A percentile compares a stretch with the other conserved stretches of the same genome.
These are phyloP conservation scores for Claviceps capensis DNA, from an alignment of 2,329 filamentous ascomycete genomes.

Conservation along the genomic window DNA sequence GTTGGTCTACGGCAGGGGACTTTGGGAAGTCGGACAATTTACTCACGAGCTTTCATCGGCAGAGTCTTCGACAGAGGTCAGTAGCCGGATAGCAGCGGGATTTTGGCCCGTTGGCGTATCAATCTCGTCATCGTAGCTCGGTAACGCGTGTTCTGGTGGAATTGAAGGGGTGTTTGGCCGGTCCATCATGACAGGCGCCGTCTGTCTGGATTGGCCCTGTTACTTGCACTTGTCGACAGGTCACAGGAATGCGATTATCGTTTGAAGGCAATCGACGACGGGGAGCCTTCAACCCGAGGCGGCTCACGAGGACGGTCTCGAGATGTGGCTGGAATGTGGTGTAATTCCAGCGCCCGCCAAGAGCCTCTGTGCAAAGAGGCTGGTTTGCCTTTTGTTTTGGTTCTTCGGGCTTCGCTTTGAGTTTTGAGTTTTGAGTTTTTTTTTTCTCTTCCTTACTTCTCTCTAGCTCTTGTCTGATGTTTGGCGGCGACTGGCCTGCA, in stretches of 20 bases:
- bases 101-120: slow-evolving; percentile 33
- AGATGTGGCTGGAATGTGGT: neutral
- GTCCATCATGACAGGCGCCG: slow-evolving; percentile 26
- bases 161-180: slow-evolving; percentile 34
- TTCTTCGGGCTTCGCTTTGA: neutral
- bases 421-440: neutral
- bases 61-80: slow-evolving; percentile 50
- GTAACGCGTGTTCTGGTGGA: slow-evolving; percentile 44
- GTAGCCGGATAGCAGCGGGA: slow-evolving; percentile 41
- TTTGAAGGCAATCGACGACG: neutral
- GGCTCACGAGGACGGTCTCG: neutral
- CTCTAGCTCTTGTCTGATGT: neutral
- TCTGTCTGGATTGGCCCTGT: neutral
- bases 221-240: slow-evolving; percentile 8
- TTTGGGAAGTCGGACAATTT: slow-evolving; percentile 9
- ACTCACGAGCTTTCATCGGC: slow-evolving; percentile 42
- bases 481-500: neutral
- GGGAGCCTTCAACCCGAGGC: neutral
- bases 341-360: neutral
- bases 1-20: neutral
- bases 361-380: neutral
- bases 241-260: slow-evolving; percentile 15
- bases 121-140: slow-evolving; percentile 42
- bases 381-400: neutral
- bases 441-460: neutral